Conservation (phyloP, 1,139 yeast species). For the Zygosaccharomyces pseudobailii region DNA sequence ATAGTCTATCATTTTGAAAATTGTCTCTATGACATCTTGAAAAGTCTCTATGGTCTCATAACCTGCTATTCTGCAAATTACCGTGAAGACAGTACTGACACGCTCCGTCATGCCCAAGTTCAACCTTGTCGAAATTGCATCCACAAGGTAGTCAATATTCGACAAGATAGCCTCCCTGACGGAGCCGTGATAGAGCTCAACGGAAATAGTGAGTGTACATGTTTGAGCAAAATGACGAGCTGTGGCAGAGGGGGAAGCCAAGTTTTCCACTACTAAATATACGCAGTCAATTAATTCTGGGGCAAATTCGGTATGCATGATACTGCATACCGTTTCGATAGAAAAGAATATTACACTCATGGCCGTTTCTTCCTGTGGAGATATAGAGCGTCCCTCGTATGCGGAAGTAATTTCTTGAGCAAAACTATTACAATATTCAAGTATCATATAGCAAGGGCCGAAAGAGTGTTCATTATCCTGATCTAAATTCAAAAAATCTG, state of each 20-base stretch:
- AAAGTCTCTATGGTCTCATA: constrained; percentile 58
- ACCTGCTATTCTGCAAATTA: constrained; percentile 68
- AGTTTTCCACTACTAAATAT: constrained; percentile 50
- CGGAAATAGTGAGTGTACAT: constrained; percentile 46
- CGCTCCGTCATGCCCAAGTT: constrained; percentile 72
- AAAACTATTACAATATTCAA: constrained; percentile 30
- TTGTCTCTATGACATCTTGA: constrained; percentile 65
- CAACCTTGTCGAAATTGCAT: constrained; percentile 63
- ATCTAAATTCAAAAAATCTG: constrained; percentile 31
- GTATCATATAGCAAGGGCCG: constrained; percentile 22
- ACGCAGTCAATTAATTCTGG: constrained; percentile 50
- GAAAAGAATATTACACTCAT: constrained; percentile 34
- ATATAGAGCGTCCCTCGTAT: constrained; percentile 13
- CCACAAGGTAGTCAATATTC: constrained; percentile 78
- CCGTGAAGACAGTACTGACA: constrained; percentile 62
- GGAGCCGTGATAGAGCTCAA: constrained; percentile 52
- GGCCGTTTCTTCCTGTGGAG: constrained; percentile 13
- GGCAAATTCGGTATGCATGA: constrained; percentile 41
- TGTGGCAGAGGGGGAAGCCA: constrained; percentile 44
- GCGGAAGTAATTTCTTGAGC: constrained; percentile 22
- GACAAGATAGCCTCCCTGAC: constrained; percentile 51
- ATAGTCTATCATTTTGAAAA: constrained; percentile 72
- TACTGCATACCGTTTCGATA: constrained; percentile 38
- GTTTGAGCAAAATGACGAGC: constrained; percentile 46
- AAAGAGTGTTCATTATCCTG: constrained; percentile 12